phyloP scores from a whole-genome alignment of 208 protist genomes.

The Trypanosoma cruzi region DNA sequence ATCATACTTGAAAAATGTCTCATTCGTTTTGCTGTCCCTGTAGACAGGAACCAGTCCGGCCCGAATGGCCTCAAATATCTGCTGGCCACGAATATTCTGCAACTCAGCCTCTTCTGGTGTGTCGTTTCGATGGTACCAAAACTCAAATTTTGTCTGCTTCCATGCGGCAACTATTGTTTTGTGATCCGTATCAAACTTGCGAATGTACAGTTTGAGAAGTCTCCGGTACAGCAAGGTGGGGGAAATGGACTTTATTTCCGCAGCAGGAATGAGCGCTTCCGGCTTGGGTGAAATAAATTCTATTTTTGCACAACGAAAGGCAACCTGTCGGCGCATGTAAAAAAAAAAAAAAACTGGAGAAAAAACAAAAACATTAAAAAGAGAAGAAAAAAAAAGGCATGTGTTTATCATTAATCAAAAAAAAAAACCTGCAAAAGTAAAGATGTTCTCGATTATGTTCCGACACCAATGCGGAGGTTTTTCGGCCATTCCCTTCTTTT shows the following conservation, averaged over 20 bases:
- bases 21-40: conserved; percentile 63
- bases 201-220: conserved; percentile 82
- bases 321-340: conserved; percentile 20
- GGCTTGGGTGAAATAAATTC: conserved; percentile 80
- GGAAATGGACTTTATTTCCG: conserved; percentile 56
- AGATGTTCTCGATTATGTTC: neutral
- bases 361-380: too few relatives aligned
- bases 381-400: too few relatives aligned
- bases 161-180: conserved; percentile 84
- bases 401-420: neutral
- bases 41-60: conserved; percentile 79
- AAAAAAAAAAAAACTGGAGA: neutral
- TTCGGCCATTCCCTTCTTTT: neutral
- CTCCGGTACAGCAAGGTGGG: conserved; percentile 72
- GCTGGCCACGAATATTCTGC: conserved; percentile 79
- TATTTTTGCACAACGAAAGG: conserved; percentile 43
- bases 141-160: conserved; percentile 91
- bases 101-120: conserved; percentile 47
- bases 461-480: neutral
- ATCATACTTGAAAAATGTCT: conserved; percentile 83
- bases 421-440: conserved; percentile 16
- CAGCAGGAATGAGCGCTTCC: conserved; percentile 44
- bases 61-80: conserved; percentile 76
- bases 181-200: conserved; percentile 89
- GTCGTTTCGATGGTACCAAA: conserved; percentile 64